A percentile compares a stretch with the other conserved stretches of the same genome.
Conservation (phyloP, 257 asterid genomes). For the Lavandula angustifolia region DNA sequence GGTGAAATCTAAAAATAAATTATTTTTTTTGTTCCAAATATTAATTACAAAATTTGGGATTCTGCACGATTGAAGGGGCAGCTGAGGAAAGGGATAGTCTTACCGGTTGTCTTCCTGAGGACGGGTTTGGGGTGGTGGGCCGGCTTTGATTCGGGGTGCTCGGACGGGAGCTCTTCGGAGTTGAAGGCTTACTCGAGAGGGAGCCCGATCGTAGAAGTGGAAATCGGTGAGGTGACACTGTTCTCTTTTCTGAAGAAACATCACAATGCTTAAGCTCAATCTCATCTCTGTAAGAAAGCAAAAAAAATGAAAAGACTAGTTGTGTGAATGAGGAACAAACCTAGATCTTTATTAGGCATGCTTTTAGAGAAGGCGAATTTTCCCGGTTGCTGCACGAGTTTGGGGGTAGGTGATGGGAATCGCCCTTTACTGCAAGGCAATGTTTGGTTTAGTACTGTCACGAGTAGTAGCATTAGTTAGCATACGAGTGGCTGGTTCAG, state of each 20-base stretch:
- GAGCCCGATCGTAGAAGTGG: slow-evolving; percentile 83
- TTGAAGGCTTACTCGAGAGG: slow-evolving; percentile 55
- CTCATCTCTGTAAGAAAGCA: not conserved
- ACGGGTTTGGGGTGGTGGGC: slow-evolving; percentile 73
- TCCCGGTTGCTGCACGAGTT: slow-evolving; percentile 49
- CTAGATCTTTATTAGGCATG: slow-evolving; percentile 55
- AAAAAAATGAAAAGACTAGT: not conserved
- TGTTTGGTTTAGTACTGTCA: slow-evolving; percentile 21
- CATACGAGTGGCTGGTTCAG: slow-evolving; percentile 4
- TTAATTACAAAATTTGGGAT: too few relatives aligned
- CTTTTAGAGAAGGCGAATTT: slow-evolving; percentile 57
- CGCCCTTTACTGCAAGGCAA: slow-evolving; percentile 49
- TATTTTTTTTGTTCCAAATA: too few relatives aligned
- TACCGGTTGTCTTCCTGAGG: slow-evolving; percentile 61
- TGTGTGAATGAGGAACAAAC: slow-evolving; percentile 37
- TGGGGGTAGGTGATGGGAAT: slow-evolving; percentile 57
- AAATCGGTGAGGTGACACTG: slow-evolving; percentile 80
- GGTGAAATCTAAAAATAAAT: too few relatives aligned
- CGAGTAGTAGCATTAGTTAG: slow-evolving; percentile 1
- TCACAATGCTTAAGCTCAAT: slow-evolving; percentile 6
- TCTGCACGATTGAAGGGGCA: too few relatives aligned
- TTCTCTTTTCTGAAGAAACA: slow-evolving; percentile 54
- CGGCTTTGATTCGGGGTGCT: slow-evolving; percentile 70
- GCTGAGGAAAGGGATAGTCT: not conserved
- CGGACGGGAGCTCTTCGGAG: slow-evolving; percentile 70